Evolutionary conservation across 495 filamentous ascomycete species (phyloP), one percentile per base, ranked within the genome.

Genomic region (Friedmanniomyces simplex): DNA sequence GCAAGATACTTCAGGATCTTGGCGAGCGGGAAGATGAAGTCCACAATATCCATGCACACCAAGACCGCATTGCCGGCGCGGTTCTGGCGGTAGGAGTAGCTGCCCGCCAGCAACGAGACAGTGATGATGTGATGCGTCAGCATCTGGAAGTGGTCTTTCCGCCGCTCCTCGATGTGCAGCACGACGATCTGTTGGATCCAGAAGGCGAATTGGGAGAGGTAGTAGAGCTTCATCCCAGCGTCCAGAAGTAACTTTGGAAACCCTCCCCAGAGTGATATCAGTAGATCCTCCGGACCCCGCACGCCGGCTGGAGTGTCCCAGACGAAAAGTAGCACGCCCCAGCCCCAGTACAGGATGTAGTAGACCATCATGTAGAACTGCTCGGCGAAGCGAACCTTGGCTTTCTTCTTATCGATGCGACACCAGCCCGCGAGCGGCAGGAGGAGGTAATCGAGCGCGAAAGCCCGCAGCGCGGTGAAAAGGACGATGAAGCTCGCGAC

Each of bases 111-210:
- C 43, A 98, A 78, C 20, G 75, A 74, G 69, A 83, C 86, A 21
- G 93, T 98, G 65, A 96, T 82, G 64, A 96, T 79, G 69, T 98
- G 93, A 70, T 98, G 93, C 12, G 83, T 84, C 56, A 97, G 82
- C 94, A 96, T 96, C 69, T 97, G 93, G 68, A 81, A 84, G 69
- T 95, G 85, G 65, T 98, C 93, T 71, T 98, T 98, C 51, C 93
- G 78, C 59, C 86, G 79, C 71, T 94, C 84, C 69, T 98, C 94
- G 58, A 97, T 86, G 71, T 97, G 85, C 66, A 98, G 85, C 47
- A 96, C 88, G 41, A 97, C 71, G 58, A 98, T 86, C 73, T 95
- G 89, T 71, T 98, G 94, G 20, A 96, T 64, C 83, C 89, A 95
- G 67, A 97, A 98, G 16, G 88, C 83, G 65, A 90, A 84, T 70